A percentile compares a stretch with the other conserved stretches of the same genome.
Conservation (phyloP, 2,329 filamentous ascomycete genomes). For the Fusarium pseudoanthophilum region DNA sequence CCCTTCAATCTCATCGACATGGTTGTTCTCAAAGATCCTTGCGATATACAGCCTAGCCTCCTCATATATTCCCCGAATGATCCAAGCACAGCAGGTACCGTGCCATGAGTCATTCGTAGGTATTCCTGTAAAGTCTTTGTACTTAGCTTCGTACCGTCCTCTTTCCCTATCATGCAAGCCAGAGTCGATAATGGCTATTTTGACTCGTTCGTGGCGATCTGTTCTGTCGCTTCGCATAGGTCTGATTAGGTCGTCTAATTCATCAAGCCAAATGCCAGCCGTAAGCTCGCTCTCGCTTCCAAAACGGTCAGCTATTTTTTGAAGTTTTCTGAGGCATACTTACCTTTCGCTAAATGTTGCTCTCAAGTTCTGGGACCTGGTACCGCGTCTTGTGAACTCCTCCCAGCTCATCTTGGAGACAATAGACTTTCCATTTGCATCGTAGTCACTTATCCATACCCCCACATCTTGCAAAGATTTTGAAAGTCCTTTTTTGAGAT, state of each 20-base stretch:
- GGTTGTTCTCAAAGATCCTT: fast-evolving
- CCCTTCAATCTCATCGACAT: fast-evolving
- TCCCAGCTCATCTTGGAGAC: neutral
- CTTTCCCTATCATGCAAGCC: fast-evolving
- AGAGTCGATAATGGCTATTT: neutral
- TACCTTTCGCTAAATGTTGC: no score
- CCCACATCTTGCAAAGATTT: fast-evolving
- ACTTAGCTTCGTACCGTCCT: fast-evolving
- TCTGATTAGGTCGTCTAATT: fast-evolving
- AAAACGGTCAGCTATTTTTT: fast-evolving
- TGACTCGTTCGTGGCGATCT: fast-evolving
- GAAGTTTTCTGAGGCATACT: fast-evolving
- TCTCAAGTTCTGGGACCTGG: no score
- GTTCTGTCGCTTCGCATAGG: fast-evolving
- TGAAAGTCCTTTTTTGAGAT: fast-evolving
- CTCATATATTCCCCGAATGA: fast-evolving
- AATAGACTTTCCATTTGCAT: fast-evolving
- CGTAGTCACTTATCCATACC: neutral
- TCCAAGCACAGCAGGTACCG: neutral
- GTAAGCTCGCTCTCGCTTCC: fast-evolving
- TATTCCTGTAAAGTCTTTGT: fast-evolving
- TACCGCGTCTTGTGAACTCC: no score
- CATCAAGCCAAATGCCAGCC: fast-evolving
- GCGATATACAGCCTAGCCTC: neutral
- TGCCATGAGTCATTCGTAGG: fast-evolving